Percentiles rank a stretch among this genome's conserved stretches.
Conservation (phyloP, 73 alveolate species). For the Blepharisma stoltei region DNA sequence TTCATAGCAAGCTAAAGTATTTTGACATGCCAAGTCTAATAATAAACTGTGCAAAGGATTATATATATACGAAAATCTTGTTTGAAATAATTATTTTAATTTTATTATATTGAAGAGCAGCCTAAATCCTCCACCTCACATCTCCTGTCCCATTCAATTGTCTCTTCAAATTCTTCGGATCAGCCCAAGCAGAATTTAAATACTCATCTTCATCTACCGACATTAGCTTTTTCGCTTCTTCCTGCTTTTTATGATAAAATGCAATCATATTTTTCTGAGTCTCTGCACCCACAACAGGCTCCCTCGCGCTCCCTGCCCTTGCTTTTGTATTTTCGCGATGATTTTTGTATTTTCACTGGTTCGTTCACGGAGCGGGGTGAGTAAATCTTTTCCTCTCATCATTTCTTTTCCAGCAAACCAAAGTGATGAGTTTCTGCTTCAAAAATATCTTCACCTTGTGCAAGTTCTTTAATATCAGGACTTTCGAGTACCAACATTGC, state of each 20-base stretch:
- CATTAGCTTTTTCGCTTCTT: slow-evolving; percentile 85
- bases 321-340: slow-evolving; percentile 80
- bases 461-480: slow-evolving; percentile 66
- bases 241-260: slow-evolving; percentile 84
- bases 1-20: too few relatives aligned
- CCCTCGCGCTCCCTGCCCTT: slow-evolving; percentile 95
- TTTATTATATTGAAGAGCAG: too few relatives aligned
- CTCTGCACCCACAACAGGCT: slow-evolving; percentile 92
- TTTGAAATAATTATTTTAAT: too few relatives aligned
- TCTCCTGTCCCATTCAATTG: slow-evolving; percentile 74
- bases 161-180: slow-evolving; percentile 76
- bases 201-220: slow-evolving; percentile 88
- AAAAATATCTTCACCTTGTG: slow-evolving; percentile 59
- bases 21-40: too few relatives aligned
- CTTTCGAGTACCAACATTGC: slow-evolving; percentile 82
- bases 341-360: slow-evolving; percentile 92
- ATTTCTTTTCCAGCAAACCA: slow-evolving; percentile 97
- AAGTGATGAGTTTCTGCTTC: slow-evolving; percentile 62
- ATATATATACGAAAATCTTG: too few relatives aligned
- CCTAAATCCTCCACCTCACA: slow-evolving; percentile 52
- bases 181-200: slow-evolving; percentile 93
- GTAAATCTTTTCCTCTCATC: slow-evolving; percentile 73
- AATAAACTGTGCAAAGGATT: too few relatives aligned
- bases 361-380: too few relatives aligned
- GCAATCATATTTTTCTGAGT: slow-evolving; percentile 93